Conservation (phyloP, 495 filamentous ascomycete genomes). For the Aspergillus panamensis region DNA sequence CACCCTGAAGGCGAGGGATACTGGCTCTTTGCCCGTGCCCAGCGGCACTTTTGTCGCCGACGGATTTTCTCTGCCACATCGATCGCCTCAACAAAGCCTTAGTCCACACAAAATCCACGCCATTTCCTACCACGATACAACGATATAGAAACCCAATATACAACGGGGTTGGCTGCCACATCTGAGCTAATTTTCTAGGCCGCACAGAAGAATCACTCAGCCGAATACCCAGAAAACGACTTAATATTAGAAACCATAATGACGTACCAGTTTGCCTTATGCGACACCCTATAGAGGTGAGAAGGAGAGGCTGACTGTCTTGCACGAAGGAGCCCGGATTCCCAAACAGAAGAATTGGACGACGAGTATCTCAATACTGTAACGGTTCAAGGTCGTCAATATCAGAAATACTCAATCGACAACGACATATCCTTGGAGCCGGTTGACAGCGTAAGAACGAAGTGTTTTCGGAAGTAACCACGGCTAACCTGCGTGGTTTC, state of each 20-base stretch:
- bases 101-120: slow-evolving; percentile 11
- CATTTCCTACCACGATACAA: slow-evolving; percentile 21
- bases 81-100: slow-evolving; percentile 17
- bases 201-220: slow-evolving; percentile 13
- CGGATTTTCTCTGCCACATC: slow-evolving; percentile 20
- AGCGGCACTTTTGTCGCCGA: slow-evolving; percentile 17
- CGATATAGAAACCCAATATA: slow-evolving; percentile 10
- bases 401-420: slow-evolving; percentile 71
- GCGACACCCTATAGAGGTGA: slow-evolving; percentile 7
- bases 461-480: not conserved
- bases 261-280: slow-evolving; percentile 33
- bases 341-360: slow-evolving; percentile 55
- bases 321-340: slow-evolving; percentile 44
- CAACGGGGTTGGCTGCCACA: slow-evolving; percentile 20
- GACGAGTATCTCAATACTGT: slow-evolving; percentile 59
- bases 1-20: slow-evolving; percentile 25
- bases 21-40: slow-evolving; percentile 19
- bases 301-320: slow-evolving; percentile 22
- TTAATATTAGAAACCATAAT: slow-evolving; percentile 23
- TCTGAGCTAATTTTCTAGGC: slow-evolving; percentile 15
- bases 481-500: not conserved
- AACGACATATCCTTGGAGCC: slow-evolving; percentile 73
- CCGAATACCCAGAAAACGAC: not conserved
- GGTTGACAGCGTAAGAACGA: slow-evolving; percentile 73
- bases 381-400: slow-evolving; percentile 63